Conservation (phyloP, 2,329 filamentous ascomycete genomes). For the Tolypocladium ophioglossoides region DNA sequence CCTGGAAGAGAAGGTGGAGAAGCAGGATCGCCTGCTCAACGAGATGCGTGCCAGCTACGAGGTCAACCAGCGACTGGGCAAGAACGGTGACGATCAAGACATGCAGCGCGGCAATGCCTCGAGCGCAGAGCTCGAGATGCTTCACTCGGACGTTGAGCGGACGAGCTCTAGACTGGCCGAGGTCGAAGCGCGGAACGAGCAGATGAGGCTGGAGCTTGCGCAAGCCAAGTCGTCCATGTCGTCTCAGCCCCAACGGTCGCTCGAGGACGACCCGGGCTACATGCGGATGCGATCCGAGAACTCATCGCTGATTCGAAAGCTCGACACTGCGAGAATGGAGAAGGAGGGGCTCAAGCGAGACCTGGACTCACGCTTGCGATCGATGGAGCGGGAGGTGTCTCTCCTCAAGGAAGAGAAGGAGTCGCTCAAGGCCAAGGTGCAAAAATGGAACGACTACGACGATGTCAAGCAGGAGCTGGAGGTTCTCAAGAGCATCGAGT, state of each 20-base stretch:
- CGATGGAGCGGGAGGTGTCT: slow-evolving; percentile 68
- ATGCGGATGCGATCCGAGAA: slow-evolving; percentile 88
- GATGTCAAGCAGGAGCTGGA: slow-evolving; percentile 94
- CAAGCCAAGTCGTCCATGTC: slow-evolving; percentile 66
- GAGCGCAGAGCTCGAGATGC: slow-evolving; percentile 86
- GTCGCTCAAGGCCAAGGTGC: slow-evolving; percentile 65
- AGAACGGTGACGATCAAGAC: slow-evolving; percentile 51
- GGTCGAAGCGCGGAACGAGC: slow-evolving; percentile 88
- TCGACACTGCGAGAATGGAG: slow-evolving; percentile 76
- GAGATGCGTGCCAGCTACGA: slow-evolving; percentile 97
- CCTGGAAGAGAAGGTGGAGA: slow-evolving; percentile 87
- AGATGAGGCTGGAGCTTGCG: slow-evolving; percentile 80
- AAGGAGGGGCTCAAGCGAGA: slow-evolving; percentile 71
- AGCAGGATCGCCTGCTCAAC: slow-evolving; percentile 81
- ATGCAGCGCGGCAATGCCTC: slow-evolving; percentile 57
- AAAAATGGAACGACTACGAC: slow-evolving; percentile 89
- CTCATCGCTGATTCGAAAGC: slow-evolving; percentile 76
- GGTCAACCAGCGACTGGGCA: slow-evolving; percentile 80
- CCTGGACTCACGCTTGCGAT: slow-evolving; percentile 63
- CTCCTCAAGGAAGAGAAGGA: slow-evolving; percentile 75
- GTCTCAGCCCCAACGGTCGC: slow-evolving; percentile 45
- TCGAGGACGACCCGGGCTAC: slow-evolving; percentile 85
- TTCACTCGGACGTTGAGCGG: slow-evolving; percentile 82
- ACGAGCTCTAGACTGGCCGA: slow-evolving; percentile 81
- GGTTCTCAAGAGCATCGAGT: slow-evolving; percentile 95